Evolutionary conservation across 768 basidiomycete species (phyloP), one percentile per base, ranked within the genome.

Genomic region (Boletus huronensis): DNA sequence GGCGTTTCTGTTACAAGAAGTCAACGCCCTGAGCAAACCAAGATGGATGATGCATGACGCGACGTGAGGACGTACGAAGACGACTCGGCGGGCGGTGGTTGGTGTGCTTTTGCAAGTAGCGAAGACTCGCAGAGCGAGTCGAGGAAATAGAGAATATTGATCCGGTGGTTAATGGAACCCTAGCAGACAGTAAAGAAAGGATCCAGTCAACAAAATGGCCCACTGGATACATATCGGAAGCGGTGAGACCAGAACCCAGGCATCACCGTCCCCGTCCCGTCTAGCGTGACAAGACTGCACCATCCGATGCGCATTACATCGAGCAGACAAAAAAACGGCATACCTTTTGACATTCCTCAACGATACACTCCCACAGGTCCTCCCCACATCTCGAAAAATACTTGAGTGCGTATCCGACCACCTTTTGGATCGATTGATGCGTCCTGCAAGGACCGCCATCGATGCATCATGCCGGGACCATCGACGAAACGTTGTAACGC

Each of bases 301-400:
- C 8, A 17, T 17, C 42, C 42, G 3, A 45, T 19, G 14, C 4
- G 16, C 17, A 25, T 39, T 1, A 9, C 26, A 36, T 6, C 10
- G n/a, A 44, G 42, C 28, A 17, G 5, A 13, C 7, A 5, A 19
- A 38, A 23, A 19, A 2, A 2, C 7, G 17, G 23, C 43, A 11
- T 53, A 88, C 93, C 80, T 93, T 95, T 68, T 89, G 85, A 59
- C 87, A 92, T 73, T 95, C 91, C 66, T 96, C 93, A 25, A 93
- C 72, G 36, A 96, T 81, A 62, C 93, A 95, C 61, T 95, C 93
- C 94, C 93, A 96, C 11, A 96, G 70, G 69, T 97, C 93, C 63
- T 96, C 93, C 6, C 90, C 93, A 52, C 92, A 94, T 53, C 81
- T 81, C 6, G 86, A 77, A 50, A 88, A 93, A 64, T 89, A 86